Base-by-base conservation (phyloP, 2,329 filamentous ascomycete species). In the Exophiala mesophila region DNA sequence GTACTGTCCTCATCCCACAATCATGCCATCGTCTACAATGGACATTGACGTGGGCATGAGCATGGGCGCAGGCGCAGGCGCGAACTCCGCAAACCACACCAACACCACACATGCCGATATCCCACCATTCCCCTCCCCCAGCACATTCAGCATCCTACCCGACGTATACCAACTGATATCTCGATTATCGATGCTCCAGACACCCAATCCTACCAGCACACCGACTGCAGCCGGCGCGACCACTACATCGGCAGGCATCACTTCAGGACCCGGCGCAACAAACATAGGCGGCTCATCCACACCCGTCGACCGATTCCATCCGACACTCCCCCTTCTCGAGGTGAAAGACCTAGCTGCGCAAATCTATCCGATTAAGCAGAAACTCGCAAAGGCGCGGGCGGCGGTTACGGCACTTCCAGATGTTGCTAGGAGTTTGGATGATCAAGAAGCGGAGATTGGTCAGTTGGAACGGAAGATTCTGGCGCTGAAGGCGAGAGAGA, bases 141-240 rank as follows among this genome's bases (percentile, higher is more conserved):
- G 89, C 63, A 80, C 80, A 36, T 87, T 96, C 68, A 89, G 95
- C 69, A 79, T 88, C 55, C 77, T 94, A 40, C 87, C 88, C 18
- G 80, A 88, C 58, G 78, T 96, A 40, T 82, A 87, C 58, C 74
- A 80, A 45, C 78, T 94, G 54, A 79, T 96, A 48, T 73, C 80
- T 53, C 85, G 85, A 37, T 76, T 96, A 13, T 39, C 36, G 2
- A 39, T 49, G 17, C 44, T 53, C 18, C 45, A 54, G 23, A 4
- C 8, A 4, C 13, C 5, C 8, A 8, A 19, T 6, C 9, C 8
- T 12, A 69, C 60, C 47, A 57, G 55, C 55, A 68, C 58, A 61
- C 66, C 33, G 63, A 66, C 68, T 64, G 32, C 61, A 41, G 18
- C 42, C 36, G 23, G 49, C 46, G 36, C 56, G 31, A 45, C 49